Percentiles rank a stretch among this genome's conserved stretches.
These are phyloP conservation scores for Tetraselmis striata DNA, from an alignment of 139 green algal species.

Conservation along the genomic window DNA sequence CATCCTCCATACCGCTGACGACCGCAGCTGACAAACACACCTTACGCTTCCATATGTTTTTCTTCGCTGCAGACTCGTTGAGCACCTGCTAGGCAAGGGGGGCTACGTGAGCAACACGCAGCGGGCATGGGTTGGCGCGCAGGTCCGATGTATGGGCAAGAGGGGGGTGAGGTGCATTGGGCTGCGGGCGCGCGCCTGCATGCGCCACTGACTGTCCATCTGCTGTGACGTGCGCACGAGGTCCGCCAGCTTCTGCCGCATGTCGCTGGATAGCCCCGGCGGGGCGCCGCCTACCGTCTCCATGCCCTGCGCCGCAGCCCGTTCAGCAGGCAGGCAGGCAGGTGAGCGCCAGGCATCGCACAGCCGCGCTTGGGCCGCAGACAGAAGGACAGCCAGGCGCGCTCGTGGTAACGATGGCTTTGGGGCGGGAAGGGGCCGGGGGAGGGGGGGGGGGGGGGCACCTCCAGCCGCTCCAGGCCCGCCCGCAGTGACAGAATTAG, in stretches of 20 bases:
- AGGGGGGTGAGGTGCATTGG: too few species aligned
- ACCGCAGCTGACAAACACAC: too few species aligned
- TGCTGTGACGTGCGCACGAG: constrained; percentile 56
- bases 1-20: too few species aligned
- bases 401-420: too few species aligned
- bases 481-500: neutral
- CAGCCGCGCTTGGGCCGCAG: too few species aligned
- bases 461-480: neutral
- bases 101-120: neutral
- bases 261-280: constrained; percentile 26
- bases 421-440: too few species aligned
- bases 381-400: too few species aligned
- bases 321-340: too few species aligned
- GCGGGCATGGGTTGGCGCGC: too few species aligned
- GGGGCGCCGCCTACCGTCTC: neutral
- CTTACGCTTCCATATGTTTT: neutral
- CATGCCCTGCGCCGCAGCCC: neutral
- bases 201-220: constrained; percentile 75
- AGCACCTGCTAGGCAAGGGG: neutral
- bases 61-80: neutral
- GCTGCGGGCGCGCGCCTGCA: too few species aligned
- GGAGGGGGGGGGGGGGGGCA: neutral
- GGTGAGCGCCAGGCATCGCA: too few species aligned
- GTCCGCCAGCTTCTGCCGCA: constrained; percentile 49
- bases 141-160: too few species aligned